Percentiles rank a stretch among this genome's conserved stretches.
These are phyloP conservation scores for Cryphonectria carpinicola DNA, from an alignment of 2,329 filamentous ascomycete genomes.

Conservation along the genomic window DNA sequence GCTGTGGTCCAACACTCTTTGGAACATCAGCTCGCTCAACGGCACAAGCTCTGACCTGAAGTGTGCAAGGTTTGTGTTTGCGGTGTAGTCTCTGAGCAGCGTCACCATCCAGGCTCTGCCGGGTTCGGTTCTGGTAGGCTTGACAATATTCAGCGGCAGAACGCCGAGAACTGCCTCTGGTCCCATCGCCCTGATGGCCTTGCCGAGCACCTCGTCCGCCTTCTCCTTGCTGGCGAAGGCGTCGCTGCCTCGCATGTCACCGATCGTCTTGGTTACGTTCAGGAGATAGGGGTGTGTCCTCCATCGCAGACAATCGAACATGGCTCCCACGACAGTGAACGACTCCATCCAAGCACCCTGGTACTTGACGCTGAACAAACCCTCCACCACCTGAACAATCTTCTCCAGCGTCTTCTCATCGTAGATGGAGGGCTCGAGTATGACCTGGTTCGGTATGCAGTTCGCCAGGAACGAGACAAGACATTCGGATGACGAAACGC, in stretches of 20 bases:
- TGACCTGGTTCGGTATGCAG: slow-evolving; percentile 80
- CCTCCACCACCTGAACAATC: slow-evolving; percentile 71
- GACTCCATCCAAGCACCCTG: slow-evolving; percentile 95
- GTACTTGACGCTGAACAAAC: slow-evolving; percentile 85
- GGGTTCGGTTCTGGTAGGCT: slow-evolving; percentile 74
- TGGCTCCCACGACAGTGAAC: slow-evolving; percentile 83
- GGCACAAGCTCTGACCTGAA: slow-evolving; percentile 88
- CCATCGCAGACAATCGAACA: slow-evolving; percentile 89
- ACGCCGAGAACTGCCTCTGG: slow-evolving; percentile 81
- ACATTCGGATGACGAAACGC: slow-evolving; percentile 92
- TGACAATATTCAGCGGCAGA: slow-evolving; percentile 82
- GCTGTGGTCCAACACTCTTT: slow-evolving; percentile 83
- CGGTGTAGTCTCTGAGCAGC: slow-evolving; percentile 84
- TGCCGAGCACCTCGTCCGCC: slow-evolving; percentile 86
- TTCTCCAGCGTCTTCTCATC: slow-evolving; percentile 90
- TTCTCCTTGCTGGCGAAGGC: slow-evolving; percentile 94
- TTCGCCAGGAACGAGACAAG: slow-evolving; percentile 91
- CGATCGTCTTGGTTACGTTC: slow-evolving; percentile 76
- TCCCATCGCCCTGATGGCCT: slow-evolving; percentile 87
- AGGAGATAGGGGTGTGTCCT: slow-evolving; percentile 77
- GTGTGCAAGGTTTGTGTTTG: slow-evolving; percentile 84
- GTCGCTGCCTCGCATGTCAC: slow-evolving; percentile 84
- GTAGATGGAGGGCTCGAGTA: slow-evolving; percentile 87
- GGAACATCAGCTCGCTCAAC: slow-evolving; percentile 87
- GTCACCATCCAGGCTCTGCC: slow-evolving; percentile 95